Evolutionary conservation across 2,329 filamentous ascomycete genomes (phyloP).

Genomic region (Amylocarpus encephaloides): DNA sequence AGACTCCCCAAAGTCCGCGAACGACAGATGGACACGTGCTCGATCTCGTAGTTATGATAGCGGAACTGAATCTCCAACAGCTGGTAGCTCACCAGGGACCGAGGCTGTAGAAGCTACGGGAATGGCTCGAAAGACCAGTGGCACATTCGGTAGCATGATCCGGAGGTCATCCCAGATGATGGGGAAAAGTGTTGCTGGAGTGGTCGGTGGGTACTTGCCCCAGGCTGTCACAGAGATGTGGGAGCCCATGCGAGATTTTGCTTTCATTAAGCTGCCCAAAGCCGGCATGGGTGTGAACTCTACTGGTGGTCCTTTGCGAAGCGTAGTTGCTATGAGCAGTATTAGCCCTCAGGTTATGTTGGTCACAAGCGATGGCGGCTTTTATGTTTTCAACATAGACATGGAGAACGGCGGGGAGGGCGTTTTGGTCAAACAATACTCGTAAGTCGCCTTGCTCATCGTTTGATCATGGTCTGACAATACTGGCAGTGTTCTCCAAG

Average conservation of each 20-base stretch:
- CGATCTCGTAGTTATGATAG: conserved; percentile 49
- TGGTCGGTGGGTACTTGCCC: conserved; percentile 86
- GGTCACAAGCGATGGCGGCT: conserved; percentile 89
- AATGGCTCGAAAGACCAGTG: conserved; percentile 49
- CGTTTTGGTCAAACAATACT: conserved; percentile 83
- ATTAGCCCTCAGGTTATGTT: conserved; percentile 96
- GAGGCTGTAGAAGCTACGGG: conserved; percentile 25
- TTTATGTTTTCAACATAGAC: conserved; percentile 93
- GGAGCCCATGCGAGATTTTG: conserved; percentile 92
- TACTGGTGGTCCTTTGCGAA: conserved; percentile 57
- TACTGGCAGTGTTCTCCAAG: conserved; percentile 28
- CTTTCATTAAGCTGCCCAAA: conserved; percentile 88
- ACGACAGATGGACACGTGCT: conserved; percentile 27
- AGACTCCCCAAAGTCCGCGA: conserved; percentile 30
- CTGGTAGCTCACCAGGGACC: conserved; percentile 26
- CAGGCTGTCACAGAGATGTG: conserved; percentile 95
- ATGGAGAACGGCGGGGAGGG: conserved; percentile 93
- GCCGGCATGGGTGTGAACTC: conserved; percentile 32
- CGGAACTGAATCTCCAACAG: conserved; percentile 43
- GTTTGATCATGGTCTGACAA: conserved; percentile 2
- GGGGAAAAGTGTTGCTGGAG: conserved; percentile 79
- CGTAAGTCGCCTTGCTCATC: conserved; percentile 52
- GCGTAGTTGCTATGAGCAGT: conserved; percentile 95
- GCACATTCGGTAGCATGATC: conserved; percentile 83
- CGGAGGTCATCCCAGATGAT: conserved; percentile 94